Evolutionary conservation across 2,329 filamentous ascomycete species (phyloP), one percentile per base, ranked within the genome.

Genomic region (Neophaeococcomyces mojaviensis): DNA sequence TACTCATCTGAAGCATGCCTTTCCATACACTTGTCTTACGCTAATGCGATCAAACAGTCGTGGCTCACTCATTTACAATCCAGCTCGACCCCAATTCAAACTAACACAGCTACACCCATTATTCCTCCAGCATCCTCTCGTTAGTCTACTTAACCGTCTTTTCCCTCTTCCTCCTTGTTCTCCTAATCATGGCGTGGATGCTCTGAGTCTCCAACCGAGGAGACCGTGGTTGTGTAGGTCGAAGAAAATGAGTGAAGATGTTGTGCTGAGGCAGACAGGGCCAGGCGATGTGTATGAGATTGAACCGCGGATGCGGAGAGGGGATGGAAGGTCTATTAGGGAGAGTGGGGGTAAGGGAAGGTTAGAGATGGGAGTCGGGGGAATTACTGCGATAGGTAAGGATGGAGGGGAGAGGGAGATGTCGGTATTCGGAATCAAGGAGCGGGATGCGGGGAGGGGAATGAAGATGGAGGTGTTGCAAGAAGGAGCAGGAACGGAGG

Each of bases 211-310:
- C 40, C 6, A 16, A 43, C n/a, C 32, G 15, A 30, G 40, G n/a
- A 43, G 40, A 24, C 40, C 40, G 4, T 35, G 40, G 40, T 35
- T 20, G 2, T 35, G 40, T 19, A 16, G 18, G 26, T 33, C n/a
- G 20, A 13, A 43, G 13, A 34, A 32, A 18, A 30, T 15, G 15
- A 15, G 10, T 22, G 12, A 10, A n/a, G 18, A 43, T 12, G 31
- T 26, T 9, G 18, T 18, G 10, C 40, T 35, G 7, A 13, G 31
- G 18, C 40, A 43, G 26, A 20, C 16, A 35, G 31, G 40, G 6
- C 40, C 20, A 32, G 39, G 40, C 30, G 40, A 43, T 34, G 40
- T 32, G 20, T 43, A 43, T 18, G 40, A 43, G 20, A 35, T 35
- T 20, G 28, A 34, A 16, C 40, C 40, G 10, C 9, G 36, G 10